Base-by-base conservation (phyloP, 345 rosid species). In the Populus tremula region DNA sequence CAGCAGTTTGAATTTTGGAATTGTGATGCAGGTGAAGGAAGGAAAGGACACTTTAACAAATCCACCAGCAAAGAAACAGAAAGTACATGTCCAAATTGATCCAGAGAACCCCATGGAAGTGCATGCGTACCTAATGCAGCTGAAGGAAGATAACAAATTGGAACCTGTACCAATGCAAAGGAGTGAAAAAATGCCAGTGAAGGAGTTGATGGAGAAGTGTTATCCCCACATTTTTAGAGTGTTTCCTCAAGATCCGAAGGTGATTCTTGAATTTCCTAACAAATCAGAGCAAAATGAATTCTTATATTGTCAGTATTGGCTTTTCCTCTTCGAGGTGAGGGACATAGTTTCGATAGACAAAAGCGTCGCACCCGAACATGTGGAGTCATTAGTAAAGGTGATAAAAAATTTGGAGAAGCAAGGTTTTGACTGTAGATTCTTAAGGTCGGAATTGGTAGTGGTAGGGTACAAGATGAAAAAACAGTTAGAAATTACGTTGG, bases 361-460 rank as follows among this genome's bases (percentile, higher is more conserved):
- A 29, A 35, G 64, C 4, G 81, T 76, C 66, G 62, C 84, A 25
- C 81, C 84, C 3, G 80, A 77, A 4, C 74, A 59, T 25, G 84
- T 77, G 38, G 77, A 67, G 8, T 77, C 78, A 10, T 68, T 81
- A 62, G 80, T 53, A 35, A 77, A 77, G n/a, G 77, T 61, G 53
- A 77, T 81, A 12, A 56, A 29, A 47, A 77, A 31, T 69, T 50
- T 81, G 77, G 84, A 81, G 75, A 77, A 49, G 35, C 74, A 77
- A 81, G 78, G 80, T 36, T 81, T 81, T 59, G 84, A 81, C 59
- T 81, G 84, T 68, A 72, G 81, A 63, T 81, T 81, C 74, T 54
- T 81, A 74, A 77, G 81, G 80, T 77, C 84, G 2, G 84, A 81
- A 73, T 36, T 81, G 78, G 9, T 73, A 73, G 70, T 81, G 45